Evolutionary conservation across 192 early-diverging fungal genomes (phyloP).

Genomic region (Rhizoclosmatium sp.): DNA sequence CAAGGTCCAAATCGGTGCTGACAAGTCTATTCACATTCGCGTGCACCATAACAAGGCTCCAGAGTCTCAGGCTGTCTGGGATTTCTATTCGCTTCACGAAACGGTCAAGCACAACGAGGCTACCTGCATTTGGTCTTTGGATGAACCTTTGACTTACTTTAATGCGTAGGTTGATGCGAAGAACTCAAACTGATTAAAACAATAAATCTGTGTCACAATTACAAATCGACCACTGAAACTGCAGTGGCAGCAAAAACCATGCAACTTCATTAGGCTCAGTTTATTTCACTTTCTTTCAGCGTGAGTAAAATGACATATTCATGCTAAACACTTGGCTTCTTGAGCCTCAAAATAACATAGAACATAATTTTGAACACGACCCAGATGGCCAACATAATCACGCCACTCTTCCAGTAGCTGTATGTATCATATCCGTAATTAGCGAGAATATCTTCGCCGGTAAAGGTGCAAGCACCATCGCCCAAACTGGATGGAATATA

Average conservation of each 20-base stretch:
- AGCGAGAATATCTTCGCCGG: conserved; percentile 21
- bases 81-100: conserved; percentile 19
- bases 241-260: no score
- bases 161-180: neutral
- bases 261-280: neutral
- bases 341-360: conserved; percentile 11
- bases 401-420: conserved; percentile 23
- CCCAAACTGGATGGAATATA: conserved; percentile 1
- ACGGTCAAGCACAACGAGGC: conserved; percentile 9
- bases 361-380: conserved; percentile 13
- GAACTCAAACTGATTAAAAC: no score
- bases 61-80: neutral
- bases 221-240: no score
- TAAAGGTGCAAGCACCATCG: conserved; percentile 23
- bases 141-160: neutral
- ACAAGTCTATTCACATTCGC: conserved; percentile 1
- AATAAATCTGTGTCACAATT: no score
- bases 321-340: conserved; percentile 8
- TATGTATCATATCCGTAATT: neutral
- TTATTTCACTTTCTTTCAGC: neutral
- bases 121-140: conserved; percentile 2
- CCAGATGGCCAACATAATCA: conserved; percentile 10
- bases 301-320: neutral
- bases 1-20: no score
- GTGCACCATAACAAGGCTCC: neutral